A percentile compares a stretch with the other conserved stretches of the same genome.
phyloP scores from a whole-genome alignment of 2,329 filamentous ascomycete species.

The Rhynchosporium graminicola region DNA sequence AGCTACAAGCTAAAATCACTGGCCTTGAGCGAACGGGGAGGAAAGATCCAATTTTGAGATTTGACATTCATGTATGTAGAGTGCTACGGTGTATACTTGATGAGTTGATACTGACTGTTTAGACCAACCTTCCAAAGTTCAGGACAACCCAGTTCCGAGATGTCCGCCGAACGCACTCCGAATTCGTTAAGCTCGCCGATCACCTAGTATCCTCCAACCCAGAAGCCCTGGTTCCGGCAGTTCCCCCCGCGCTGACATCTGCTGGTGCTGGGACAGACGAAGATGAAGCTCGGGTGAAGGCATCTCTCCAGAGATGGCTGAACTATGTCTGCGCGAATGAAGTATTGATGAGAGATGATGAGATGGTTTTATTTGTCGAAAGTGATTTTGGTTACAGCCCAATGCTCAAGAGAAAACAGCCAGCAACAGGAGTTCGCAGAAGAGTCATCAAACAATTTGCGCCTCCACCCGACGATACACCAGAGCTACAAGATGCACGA shows the following conservation, averaged over 20 bases:
- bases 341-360: conserved; percentile 89
- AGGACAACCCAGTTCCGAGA: conserved; percentile 98
- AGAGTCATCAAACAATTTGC: conserved; percentile 99
- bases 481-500: conserved; percentile 85
- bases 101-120: conserved; percentile 27
- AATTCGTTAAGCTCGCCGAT: conserved; percentile 94
- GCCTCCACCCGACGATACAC: conserved; percentile 93
- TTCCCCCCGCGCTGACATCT: conserved; percentile 91
- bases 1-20: conserved; percentile 92
- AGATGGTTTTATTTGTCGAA: conserved; percentile 98
- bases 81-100: not conserved
- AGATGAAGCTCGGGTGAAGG: conserved; percentile 87
- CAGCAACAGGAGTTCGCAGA: conserved; percentile 89
- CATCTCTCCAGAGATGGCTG: conserved; percentile 89
- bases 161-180: conserved; percentile 90
- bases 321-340: conserved; percentile 93
- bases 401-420: conserved; percentile 92
- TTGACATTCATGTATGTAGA: conserved; percentile 83
- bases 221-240: conserved; percentile 89
- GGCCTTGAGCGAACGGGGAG: conserved; percentile 89
- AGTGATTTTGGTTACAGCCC: conserved; percentile 98
- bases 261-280: conserved; percentile 95
- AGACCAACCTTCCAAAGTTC: conserved; percentile 99
- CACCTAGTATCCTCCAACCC: conserved; percentile 98
- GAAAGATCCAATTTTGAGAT: conserved; percentile 92